phyloP scores from a whole-genome alignment of 345 rosid species.

The Populus nigra region DNA sequence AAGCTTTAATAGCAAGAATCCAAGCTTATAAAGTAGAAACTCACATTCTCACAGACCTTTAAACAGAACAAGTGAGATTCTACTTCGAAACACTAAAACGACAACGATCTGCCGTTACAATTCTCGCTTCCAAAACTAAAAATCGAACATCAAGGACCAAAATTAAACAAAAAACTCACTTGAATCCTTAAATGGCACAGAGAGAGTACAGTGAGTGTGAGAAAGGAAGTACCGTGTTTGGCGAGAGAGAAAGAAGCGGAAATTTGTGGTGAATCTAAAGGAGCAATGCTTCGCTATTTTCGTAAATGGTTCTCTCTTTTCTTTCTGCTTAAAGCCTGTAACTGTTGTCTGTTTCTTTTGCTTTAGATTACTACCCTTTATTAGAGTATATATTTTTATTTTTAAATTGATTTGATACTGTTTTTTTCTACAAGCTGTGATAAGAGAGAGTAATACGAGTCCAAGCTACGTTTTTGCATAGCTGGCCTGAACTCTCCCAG shows the following conservation, averaged over 20 bases:
- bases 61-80: background rate
- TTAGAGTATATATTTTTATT: background rate
- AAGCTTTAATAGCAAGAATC: background rate
- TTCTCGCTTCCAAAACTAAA: background rate
- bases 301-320: constrained; percentile 2
- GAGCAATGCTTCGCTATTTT: background rate
- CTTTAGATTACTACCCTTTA: background rate
- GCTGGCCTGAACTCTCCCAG: constrained; percentile 14
- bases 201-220: background rate
- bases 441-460: constrained; percentile 17
- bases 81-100: background rate
- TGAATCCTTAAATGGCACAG: background rate
- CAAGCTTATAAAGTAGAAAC: background rate
- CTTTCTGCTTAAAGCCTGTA: background rate
- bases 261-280: constrained; percentile 10
- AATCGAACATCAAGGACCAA: background rate
- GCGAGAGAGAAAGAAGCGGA: background rate
- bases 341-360: background rate
- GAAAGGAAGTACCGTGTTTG: background rate
- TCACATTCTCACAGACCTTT: background rate
- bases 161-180: background rate
- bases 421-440: background rate
- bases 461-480: constrained; percentile 25
- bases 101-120: constrained; percentile 8
- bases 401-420: background rate